phyloP scores from a whole-genome alignment of 1,284 basidiomycete genomes.

The Porodaedalea pini region DNA sequence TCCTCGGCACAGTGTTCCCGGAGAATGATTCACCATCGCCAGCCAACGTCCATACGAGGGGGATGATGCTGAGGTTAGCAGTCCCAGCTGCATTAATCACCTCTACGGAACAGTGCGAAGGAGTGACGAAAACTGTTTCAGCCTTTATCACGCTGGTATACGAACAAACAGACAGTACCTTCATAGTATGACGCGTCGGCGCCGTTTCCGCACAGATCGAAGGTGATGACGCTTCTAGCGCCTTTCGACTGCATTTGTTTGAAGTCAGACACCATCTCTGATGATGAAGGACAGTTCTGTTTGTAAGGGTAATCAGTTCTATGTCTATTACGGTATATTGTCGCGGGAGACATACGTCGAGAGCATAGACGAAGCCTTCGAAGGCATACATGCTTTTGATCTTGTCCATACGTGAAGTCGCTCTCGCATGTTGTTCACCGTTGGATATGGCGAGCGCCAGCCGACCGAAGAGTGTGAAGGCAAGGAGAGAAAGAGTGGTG shows the following conservation, averaged over 20 bases:
- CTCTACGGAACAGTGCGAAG: neutral
- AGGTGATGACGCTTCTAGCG: constrained; percentile 13
- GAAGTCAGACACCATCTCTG: constrained; percentile 6
- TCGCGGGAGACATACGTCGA: constrained; percentile 1
- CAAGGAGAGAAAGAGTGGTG: neutral
- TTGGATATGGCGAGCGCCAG: neutral
- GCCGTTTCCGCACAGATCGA: constrained; percentile 12
- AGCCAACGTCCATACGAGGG: constrained; percentile 12
- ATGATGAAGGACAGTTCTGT: constrained; percentile 8
- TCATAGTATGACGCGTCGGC: constrained; percentile 3
- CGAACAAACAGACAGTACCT: neutral
- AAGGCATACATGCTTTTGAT: constrained; percentile 17
- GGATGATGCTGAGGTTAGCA: constrained; percentile 5
- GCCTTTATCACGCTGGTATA: too few species aligned
- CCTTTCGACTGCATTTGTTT: constrained; percentile 7
- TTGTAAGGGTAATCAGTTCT: neutral
- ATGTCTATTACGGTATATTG: neutral
- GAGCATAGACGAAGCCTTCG: constrained; percentile 18
- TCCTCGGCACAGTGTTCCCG: constrained; percentile 4
- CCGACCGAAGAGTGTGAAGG: neutral
- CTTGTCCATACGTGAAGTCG: constrained; percentile 5
- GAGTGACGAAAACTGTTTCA: neutral
- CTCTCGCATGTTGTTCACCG: neutral
- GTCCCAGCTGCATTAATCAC: constrained; percentile 5
- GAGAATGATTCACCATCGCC: constrained; percentile 9